A percentile compares a stretch with the other conserved stretches of the same genome.
phyloP scores from a whole-genome alignment of 345 rosid species.

The Eucalyptus pauciflora region DNA sequence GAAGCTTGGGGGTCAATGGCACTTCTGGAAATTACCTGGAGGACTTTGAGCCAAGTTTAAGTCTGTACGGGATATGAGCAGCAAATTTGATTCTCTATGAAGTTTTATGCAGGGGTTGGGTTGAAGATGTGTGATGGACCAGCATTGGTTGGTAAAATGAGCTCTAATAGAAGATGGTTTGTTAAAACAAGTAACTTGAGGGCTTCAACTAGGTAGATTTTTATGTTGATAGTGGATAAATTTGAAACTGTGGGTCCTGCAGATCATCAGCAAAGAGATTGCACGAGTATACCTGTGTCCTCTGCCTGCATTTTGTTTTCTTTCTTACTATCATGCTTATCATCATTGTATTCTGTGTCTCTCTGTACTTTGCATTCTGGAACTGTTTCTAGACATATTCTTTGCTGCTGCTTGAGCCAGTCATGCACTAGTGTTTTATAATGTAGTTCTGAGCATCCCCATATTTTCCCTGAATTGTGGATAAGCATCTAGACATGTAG shows the following conservation, averaged over 20 bases:
- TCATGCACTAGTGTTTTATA: background rate
- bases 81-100: background rate
- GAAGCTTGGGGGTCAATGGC: background rate
- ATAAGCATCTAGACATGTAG: background rate
- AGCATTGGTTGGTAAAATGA: background rate
- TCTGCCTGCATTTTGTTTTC: background rate
- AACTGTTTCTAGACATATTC: background rate
- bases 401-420: background rate
- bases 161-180: background rate
- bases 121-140: background rate
- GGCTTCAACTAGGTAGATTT: background rate
- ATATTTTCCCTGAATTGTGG: background rate
- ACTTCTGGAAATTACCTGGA: background rate
- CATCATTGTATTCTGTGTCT: background rate
- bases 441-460: background rate
- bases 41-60: background rate
- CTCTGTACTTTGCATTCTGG: background rate
- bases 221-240: background rate
- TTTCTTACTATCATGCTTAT: background rate
- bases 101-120: background rate
- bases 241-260: background rate
- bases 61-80: background rate
- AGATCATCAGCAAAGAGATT: background rate
- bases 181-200: background rate
- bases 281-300: background rate